Evolutionary conservation across 768 basidiomycete genomes (phyloP), one percentile per base, ranked within the genome.

Genomic region (Trametes gibbosa): DNA sequence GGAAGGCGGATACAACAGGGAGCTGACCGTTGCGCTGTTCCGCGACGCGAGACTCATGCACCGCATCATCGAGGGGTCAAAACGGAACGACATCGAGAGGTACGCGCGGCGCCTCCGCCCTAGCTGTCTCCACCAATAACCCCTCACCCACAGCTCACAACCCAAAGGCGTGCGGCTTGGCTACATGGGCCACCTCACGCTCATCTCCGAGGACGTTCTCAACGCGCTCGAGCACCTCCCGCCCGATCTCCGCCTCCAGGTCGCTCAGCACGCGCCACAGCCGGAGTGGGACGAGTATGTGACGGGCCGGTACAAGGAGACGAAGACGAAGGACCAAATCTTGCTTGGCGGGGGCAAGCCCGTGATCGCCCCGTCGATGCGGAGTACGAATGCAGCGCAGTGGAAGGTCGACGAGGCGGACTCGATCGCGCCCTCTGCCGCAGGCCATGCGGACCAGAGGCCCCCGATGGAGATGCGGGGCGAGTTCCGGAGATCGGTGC

Each of bases 171-270:
- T 89, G 35, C 85, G 95, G 27, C 72, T 96, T 42, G 95, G 95
- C 2, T 96, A 92, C 74, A 98, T 98, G 96, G 96, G 96, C 0
- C 95, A 99, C 71, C 81, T 98, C 16, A 91, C 90, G 13, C 84
- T 98, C 64, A 93, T 99, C 65, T 88, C 95, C 0, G 97, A 98
- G 72, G 96, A 98, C 67, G 86, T 97, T 19, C 87, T 97, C 69
- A 85, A 85, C 56, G 90, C 95, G 9, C 81, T 98, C 59, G 87
- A 92, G 21, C 87, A 90, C 52, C 95, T 92, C 74, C 93, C 95
- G 0, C 78, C 82, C 16, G 92, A 95, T 29, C 78, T 97, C 23
- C 81, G 85, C 24, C 76, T 79, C 1, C 74, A 79, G 56, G 82
- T 97, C 59, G 78, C 82, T 45, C 76, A 79, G 48, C 85, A 83